Conservation (phyloP, 805 yeast genomes). For the Ogataea ramenticola region DNA sequence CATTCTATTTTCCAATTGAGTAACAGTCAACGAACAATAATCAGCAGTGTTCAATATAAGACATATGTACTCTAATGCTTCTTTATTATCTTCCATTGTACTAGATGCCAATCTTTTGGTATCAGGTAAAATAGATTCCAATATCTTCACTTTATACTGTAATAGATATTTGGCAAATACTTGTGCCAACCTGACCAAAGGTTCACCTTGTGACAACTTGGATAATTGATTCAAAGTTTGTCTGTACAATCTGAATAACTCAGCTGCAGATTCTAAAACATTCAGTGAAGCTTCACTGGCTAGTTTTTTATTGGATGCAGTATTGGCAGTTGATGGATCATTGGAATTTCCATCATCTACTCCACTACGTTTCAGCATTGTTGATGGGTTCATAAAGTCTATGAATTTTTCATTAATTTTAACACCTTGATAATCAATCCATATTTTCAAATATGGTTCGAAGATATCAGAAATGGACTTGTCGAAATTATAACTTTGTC, state of each 20-base stretch:
- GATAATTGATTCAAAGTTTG: slow-evolving; percentile 65
- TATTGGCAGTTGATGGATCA: neutral
- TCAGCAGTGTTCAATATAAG: slow-evolving; percentile 83
- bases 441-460: slow-evolving; percentile 76
- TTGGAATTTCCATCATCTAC: slow-evolving; percentile 20
- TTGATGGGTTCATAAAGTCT: slow-evolving; percentile 54
- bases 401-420: slow-evolving; percentile 52
- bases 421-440: slow-evolving; percentile 83
- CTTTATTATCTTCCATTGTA: slow-evolving; percentile 36
- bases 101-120: slow-evolving; percentile 19
- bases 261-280: slow-evolving; percentile 82
- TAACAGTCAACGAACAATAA: slow-evolving; percentile 71
- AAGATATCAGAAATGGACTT: slow-evolving; percentile 56
- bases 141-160: slow-evolving; percentile 47
- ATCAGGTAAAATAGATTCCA: slow-evolving; percentile 43
- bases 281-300: slow-evolving; percentile 32
- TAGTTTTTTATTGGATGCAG: slow-evolving; percentile 22
- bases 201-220: slow-evolving; percentile 44
- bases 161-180: slow-evolving; percentile 62
- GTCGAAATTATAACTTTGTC: slow-evolving; percentile 22
- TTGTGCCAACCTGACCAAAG: slow-evolving; percentile 42
- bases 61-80: slow-evolving; percentile 60
- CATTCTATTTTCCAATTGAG: slow-evolving; percentile 64
- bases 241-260: slow-evolving; percentile 72
- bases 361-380: slow-evolving; percentile 36